A percentile compares a stretch with the other conserved stretches of the same genome.
phyloP scores from a whole-genome alignment of 1,139 yeast species.

The Kodamaea anthophila region DNA sequence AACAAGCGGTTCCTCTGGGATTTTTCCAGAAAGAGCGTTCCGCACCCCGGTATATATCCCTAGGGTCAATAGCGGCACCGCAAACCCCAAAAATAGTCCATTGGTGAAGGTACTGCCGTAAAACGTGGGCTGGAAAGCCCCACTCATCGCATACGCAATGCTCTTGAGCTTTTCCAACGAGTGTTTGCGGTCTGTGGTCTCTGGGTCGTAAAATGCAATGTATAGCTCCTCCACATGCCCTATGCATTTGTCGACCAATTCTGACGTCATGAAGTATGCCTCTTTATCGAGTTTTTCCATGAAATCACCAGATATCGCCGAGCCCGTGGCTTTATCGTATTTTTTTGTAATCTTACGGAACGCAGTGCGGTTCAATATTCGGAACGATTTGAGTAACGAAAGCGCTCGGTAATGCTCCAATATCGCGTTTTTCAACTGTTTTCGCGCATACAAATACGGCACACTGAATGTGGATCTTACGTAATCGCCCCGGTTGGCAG shows the following conservation, averaged over 20 bases:
- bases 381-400: constrained; percentile 70
- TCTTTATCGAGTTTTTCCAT: constrained; percentile 52
- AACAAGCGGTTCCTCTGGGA: constrained; percentile 52
- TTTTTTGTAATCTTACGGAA: constrained; percentile 85
- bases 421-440: constrained; percentile 70
- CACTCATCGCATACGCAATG: constrained; percentile 38
- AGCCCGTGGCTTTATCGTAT: constrained; percentile 67
- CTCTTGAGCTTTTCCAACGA: constrained; percentile 68
- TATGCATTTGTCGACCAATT: constrained; percentile 56
- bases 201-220: constrained; percentile 57
- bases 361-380: constrained; percentile 77
- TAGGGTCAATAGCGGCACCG: constrained; percentile 55
- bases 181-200: constrained; percentile 60
- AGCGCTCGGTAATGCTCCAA: constrained; percentile 76
- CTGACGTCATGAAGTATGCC: constrained; percentile 59
- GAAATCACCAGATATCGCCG: constrained; percentile 45
- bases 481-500: constrained; percentile 27
- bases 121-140: constrained; percentile 22
- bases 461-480: constrained; percentile 33
- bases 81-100: constrained; percentile 66
- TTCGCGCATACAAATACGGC: constrained; percentile 66
- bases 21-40: constrained; percentile 28
- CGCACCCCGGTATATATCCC: constrained; percentile 47
- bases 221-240: constrained; percentile 62
- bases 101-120: constrained; percentile 46